Evolutionary conservation across 257 asterid genomes (phyloP).

Genomic region (Penstemon newberryi): DNA sequence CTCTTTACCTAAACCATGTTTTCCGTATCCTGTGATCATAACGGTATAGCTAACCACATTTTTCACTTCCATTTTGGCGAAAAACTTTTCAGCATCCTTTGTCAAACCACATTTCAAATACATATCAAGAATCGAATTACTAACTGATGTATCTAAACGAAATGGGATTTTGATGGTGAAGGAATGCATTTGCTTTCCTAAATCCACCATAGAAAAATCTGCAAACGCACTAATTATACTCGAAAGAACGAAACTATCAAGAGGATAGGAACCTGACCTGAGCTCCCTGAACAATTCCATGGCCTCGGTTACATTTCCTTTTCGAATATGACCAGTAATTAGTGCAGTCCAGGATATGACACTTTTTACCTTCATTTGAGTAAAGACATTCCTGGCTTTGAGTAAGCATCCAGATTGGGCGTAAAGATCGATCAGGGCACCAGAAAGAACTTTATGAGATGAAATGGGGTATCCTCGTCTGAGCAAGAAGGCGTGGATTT

Average conservation of each 20-base stretch:
- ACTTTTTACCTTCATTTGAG: constrained; percentile 40
- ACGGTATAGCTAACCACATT: constrained; percentile 56
- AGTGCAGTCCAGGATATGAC: constrained; percentile 53
- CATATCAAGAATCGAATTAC: constrained; percentile 58
- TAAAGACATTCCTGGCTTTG: constrained; percentile 47
- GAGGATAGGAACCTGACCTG: constrained; percentile 28
- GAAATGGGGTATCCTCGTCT: constrained; percentile 43
- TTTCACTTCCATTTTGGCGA: constrained; percentile 39
- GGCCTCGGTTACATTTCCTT: constrained; percentile 40
- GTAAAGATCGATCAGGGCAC: constrained; percentile 61
- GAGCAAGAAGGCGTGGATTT: constrained; percentile 52
- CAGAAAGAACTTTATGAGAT: constrained; percentile 43
- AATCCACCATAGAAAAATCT: constrained; percentile 50
- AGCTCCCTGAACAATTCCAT: constrained; percentile 56
- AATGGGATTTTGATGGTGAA: constrained; percentile 44
- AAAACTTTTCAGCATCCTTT: constrained; percentile 49
- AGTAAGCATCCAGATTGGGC: constrained; percentile 45
- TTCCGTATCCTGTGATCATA: constrained; percentile 62
- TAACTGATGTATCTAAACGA: constrained; percentile 43
- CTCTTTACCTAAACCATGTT: constrained; percentile 51
- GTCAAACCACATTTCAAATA: constrained; percentile 62
- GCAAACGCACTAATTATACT: constrained; percentile 55
- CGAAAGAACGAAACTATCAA: constrained; percentile 57
- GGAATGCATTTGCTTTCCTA: constrained; percentile 63
- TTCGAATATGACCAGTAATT: constrained; percentile 50